A percentile compares a stretch with the other conserved stretches of the same genome.
phyloP scores from a whole-genome alignment of 129 eudicot species.

The sunflower (Helianthus annuus) region DNA sequence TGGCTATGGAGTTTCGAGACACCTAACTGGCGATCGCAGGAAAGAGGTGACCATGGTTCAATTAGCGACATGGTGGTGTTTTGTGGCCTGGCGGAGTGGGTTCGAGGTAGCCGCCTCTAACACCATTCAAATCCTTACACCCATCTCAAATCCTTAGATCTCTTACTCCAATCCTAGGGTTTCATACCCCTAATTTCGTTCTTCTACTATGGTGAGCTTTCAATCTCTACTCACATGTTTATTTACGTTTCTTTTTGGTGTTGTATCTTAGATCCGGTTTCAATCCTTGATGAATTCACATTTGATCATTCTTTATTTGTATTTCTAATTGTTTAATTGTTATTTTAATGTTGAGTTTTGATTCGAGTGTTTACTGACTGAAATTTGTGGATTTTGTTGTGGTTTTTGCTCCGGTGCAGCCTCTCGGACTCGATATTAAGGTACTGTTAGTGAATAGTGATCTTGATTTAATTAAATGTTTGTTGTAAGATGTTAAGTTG shows the following conservation, averaged over 20 bases:
- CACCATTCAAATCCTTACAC: background rate
- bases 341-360: conserved; percentile 6
- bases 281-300: conserved; percentile 2
- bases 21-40: no score
- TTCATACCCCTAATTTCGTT: conserved; percentile 23
- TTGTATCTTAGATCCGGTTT: conserved; percentile 45
- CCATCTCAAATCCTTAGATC: conserved; percentile 29
- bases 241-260: background rate
- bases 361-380: conserved; percentile 36
- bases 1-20: no score
- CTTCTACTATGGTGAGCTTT: conserved; percentile 49
- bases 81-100: no score
- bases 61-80: no score
- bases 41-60: no score
- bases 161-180: conserved; percentile 42
- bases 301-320: conserved; percentile 22
- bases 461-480: background rate
- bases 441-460: conserved; percentile 37
- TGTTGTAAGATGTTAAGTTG: background rate
- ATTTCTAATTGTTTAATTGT: background rate
- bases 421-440: conserved; percentile 93
- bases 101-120: no score
- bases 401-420: conserved; percentile 47
- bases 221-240: background rate
- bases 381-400: conserved; percentile 21